Evolutionary conservation across 1,284 basidiomycete genomes (phyloP).

Genomic region (Taiwanofungus camphoratus): DNA sequence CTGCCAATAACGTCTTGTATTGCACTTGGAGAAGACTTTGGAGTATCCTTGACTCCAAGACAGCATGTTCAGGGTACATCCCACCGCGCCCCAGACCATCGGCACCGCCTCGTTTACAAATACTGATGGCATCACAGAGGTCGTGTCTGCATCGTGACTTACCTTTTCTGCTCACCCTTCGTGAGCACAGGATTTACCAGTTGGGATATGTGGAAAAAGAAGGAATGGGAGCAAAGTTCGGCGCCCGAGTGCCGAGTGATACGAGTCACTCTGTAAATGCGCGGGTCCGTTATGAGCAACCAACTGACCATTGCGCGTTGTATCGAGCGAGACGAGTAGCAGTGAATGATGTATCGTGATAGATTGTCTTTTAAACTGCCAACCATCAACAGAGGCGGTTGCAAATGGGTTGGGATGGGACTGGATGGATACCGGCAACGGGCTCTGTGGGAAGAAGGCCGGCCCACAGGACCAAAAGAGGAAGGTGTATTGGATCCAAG

Average conservation of each 20-base stretch:
- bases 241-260: no score
- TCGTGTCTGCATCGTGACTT: background rate
- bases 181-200: background rate
- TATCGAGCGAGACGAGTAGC: background rate
- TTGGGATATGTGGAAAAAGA: background rate
- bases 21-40: no score
- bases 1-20: no score
- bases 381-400: no score
- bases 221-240: background rate
- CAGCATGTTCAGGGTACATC: no score
- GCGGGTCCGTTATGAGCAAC: no score
- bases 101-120: background rate
- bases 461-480: background rate
- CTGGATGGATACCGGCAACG: constrained; percentile 3
- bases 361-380: no score
- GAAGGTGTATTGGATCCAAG: constrained; percentile 2
- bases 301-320: no score
- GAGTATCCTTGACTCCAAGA: no score
- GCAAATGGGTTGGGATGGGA: background rate
- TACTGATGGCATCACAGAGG: background rate
- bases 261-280: no score
- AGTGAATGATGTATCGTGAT: no score
- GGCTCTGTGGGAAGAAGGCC: constrained; percentile 1
- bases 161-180: background rate
- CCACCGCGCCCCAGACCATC: background rate